Evolutionary conservation across 2,329 filamentous ascomycete genomes (phyloP), one percentile per base, ranked within the genome.

Genomic region (Aspergillus candidus): DNA sequence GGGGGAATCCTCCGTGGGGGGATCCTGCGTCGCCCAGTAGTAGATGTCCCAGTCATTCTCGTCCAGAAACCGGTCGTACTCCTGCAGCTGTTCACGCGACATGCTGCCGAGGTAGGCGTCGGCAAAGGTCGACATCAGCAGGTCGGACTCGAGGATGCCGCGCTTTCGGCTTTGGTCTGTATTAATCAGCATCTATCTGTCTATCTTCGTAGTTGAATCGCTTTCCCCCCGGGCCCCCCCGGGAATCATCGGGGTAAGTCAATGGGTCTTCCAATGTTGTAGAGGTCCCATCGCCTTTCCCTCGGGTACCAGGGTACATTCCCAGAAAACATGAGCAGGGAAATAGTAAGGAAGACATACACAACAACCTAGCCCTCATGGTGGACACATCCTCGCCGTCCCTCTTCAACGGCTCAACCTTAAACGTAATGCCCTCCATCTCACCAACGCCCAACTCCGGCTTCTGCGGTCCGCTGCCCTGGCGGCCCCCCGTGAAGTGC

Each of bases 41-140:
- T 98, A 98, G 50, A 98, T 96, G 66, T 98, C 93, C 93, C 93
- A 98, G 73, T 98, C 93, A 69, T 98, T 98, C 72, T 98, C 93
- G 69, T 98, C 93, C 44, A 98, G 82, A 74, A 98, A 94, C 22
- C 78, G 73, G 66, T 97, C 91, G 73, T 93, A 97, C 68, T 94
- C 80, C 57, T 79, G 70, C 56, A 97, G 82, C 62, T 94, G 86
- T 40, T 75, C 68, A 5, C 73, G 67, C 1, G 78, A 79, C 87
- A 98, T 94, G 49, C 72, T 72, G 35, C 76, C 73, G 15, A 98
- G 82, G 68, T 94, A 77, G 43, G 76, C 73, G 54, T 91, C 81
- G 52, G 93, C 93, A 66, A 98, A 98, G 54, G 93, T 98, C 48
- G 88, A 95, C 55, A 97, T 85, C 51, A 98, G 81, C 43, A 98